phyloP scores from a whole-genome alignment of 192 early-diverging fungal species.

The Entrophospora sp. region DNA sequence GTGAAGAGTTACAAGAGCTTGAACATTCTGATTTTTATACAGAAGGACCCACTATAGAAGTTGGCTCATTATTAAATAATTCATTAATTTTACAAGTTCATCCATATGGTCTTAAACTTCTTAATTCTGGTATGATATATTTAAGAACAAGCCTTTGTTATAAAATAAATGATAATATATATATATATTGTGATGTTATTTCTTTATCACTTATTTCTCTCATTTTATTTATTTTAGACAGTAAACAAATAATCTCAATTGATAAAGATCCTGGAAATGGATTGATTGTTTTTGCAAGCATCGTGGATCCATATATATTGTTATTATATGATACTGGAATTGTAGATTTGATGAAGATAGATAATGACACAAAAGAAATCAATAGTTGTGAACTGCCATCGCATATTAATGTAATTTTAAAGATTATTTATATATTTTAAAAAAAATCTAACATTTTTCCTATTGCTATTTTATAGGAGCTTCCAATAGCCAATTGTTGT shows the following conservation, averaged over 20 bases:
- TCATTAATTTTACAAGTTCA: slow-evolving; percentile 79
- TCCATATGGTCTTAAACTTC: slow-evolving; percentile 56
- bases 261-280: slow-evolving; percentile 33
- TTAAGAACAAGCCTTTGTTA: no score
- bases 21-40: slow-evolving; percentile 66
- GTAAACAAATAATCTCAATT: slow-evolving; percentile 45
- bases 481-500: slow-evolving; percentile 28
- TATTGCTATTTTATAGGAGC: slow-evolving; percentile 20
- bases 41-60: slow-evolving; percentile 66
- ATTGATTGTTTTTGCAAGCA: slow-evolving; percentile 59
- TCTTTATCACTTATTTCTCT: background rate
- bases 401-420: slow-evolving; percentile 32
- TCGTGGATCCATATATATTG: slow-evolving; percentile 77
- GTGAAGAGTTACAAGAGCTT: slow-evolving; percentile 76
- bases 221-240: background rate
- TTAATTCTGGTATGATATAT: slow-evolving; percentile 50
- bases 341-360: slow-evolving; percentile 48
- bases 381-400: slow-evolving; percentile 27
- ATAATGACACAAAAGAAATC: slow-evolving; percentile 40
- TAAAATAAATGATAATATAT: no score
- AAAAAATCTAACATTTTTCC: background rate
- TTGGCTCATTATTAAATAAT: slow-evolving; percentile 59
- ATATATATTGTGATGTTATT: no score
- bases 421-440: background rate
- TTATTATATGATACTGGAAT: slow-evolving; percentile 58